phyloP scores from a whole-genome alignment of 495 filamentous ascomycete species.

The Penicillium macrosclerotiorum region DNA sequence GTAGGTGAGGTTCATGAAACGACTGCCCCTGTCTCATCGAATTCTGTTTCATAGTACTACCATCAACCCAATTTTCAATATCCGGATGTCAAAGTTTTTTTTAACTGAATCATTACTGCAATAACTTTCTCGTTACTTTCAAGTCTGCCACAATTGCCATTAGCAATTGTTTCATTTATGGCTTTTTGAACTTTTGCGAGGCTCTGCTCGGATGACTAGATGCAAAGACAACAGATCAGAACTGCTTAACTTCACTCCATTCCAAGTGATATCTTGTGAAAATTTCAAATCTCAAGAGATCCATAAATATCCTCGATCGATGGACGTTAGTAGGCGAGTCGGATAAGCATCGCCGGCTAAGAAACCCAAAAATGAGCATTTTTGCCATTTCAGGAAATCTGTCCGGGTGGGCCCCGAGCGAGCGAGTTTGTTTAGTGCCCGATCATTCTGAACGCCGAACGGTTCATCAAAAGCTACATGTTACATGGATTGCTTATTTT shows the following conservation, averaged over 20 bases:
- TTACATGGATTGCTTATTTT: conserved; percentile 12
- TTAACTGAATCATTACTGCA: conserved; percentile 3
- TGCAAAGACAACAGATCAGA: too few species aligned
- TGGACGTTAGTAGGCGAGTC: conserved; percentile 2
- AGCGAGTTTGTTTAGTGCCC: conserved; percentile 1
- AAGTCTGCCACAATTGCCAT: too few species aligned
- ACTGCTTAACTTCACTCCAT: too few species aligned
- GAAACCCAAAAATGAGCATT: conserved; percentile 10
- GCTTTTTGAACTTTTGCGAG: too few species aligned
- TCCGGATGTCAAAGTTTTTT: not conserved
- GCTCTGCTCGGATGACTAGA: too few species aligned
- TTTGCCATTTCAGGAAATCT: conserved; percentile 4
- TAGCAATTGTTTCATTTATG: too few species aligned
- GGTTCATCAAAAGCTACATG: conserved; percentile 8
- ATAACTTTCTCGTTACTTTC: too few species aligned
- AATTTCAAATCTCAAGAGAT: not conserved
- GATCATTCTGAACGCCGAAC: conserved; percentile 14
- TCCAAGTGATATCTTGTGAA: too few species aligned
- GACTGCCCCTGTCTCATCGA: conserved; percentile 10
- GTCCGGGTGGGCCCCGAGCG: conserved; percentile 4
- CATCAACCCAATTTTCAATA: not conserved
- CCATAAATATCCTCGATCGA: not conserved
- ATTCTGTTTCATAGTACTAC: conserved; percentile 11
- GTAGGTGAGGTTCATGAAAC: conserved; percentile 7
- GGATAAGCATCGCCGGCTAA: not conserved